These are phyloP conservation scores for Trichophyton simii DNA, from an alignment of 2,329 filamentous ascomycete genomes.

Conservation along the genomic window DNA sequence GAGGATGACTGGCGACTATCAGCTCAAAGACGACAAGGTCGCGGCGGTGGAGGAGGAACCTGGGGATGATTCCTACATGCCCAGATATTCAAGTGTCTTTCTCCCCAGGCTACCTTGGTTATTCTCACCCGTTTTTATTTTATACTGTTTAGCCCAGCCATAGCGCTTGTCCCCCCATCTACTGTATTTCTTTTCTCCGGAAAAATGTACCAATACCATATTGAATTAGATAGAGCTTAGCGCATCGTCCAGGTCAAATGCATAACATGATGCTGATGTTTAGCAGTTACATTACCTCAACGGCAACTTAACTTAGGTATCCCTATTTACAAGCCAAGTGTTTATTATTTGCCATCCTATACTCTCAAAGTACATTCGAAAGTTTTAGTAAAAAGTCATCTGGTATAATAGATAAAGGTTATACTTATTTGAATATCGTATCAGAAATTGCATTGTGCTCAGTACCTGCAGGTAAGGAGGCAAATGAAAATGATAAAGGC, in stretches of 20 bases:
- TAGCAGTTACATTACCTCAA: too few relatives aligned
- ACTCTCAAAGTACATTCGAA: too few relatives aligned
- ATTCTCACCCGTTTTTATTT: background rate
- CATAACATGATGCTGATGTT: too few relatives aligned
- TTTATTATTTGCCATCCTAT: too few relatives aligned
- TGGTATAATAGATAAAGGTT: background rate
- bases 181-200: background rate
- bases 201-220: background rate
- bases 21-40: slow-evolving; percentile 71
- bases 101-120: background rate
- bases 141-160: background rate
- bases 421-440: background rate
- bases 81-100: background rate
- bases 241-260: background rate
- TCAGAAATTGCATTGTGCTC: background rate
- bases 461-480: background rate
- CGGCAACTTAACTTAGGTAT: too few relatives aligned
- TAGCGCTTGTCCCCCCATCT: background rate
- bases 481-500: background rate
- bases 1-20: slow-evolving; percentile 93
- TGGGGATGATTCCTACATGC: slow-evolving; percentile 49
- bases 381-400: background rate
- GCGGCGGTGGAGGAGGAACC: slow-evolving; percentile 79
- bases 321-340: too few relatives aligned
- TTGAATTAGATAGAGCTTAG: background rate